phyloP scores from a whole-genome alignment of 1,139 yeast species.

The Candida labiduridarum region DNA sequence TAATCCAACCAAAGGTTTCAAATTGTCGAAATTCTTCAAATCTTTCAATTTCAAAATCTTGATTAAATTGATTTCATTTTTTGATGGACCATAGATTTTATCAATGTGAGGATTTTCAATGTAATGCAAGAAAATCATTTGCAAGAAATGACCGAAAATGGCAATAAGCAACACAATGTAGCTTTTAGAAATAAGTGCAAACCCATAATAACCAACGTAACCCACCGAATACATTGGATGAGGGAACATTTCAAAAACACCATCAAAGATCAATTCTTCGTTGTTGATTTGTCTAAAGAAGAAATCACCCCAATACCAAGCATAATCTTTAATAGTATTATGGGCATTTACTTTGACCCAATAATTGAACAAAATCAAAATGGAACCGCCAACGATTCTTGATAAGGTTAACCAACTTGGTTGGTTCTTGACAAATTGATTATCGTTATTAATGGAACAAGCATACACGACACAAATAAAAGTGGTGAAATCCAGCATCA shows the following conservation, averaged over 20 bases:
- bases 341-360: constrained; percentile 93
- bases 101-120: constrained; percentile 91
- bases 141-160: constrained; percentile 74
- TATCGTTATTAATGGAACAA: constrained; percentile 47
- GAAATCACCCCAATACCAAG: constrained; percentile 97
- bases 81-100: constrained; percentile 64
- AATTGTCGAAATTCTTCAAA: constrained; percentile 47
- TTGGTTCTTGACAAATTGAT: constrained; percentile 44
- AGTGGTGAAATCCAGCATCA: constrained; percentile 85
- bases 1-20: constrained; percentile 64
- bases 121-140: constrained; percentile 72
- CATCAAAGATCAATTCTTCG: constrained; percentile 81
- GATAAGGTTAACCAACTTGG: constrained; percentile 36
- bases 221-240: constrained; percentile 95
- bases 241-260: constrained; percentile 89
- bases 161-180: constrained; percentile 74
- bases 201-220: constrained; percentile 85
- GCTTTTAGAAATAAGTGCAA: constrained; percentile 76
- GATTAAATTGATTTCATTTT: constrained; percentile 38
- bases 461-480: constrained; percentile 71
- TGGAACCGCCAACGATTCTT: constrained; percentile 45
- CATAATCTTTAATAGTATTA: constrained; percentile 85
- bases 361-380: constrained; percentile 67
- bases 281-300: constrained; percentile 78
- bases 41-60: constrained; percentile 45